Evolutionary conservation across 768 basidiomycete genomes (phyloP), one percentile per base, ranked within the genome.

Genomic region (Mycena floridula): DNA sequence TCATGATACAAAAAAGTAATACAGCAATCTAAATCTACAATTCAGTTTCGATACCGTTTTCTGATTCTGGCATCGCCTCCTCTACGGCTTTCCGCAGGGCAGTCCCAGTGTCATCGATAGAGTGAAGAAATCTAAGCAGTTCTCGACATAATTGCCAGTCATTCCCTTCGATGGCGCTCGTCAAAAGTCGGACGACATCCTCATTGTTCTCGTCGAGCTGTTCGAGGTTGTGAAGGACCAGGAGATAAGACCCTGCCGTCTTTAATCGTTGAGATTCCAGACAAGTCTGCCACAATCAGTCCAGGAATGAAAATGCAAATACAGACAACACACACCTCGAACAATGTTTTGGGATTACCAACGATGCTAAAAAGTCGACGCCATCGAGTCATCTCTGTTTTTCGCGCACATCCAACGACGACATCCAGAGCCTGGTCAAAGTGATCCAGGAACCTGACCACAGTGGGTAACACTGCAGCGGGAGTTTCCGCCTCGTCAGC

Each of bases 361-460:
- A 95, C 93, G 25, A 89, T 74, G 44, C 81, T 80, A 60, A 99
- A 99, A 30, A 99, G 66, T 44, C 84, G 77, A 37, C 77, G 76
- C 96, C 96, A 99, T 41, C 86, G 66, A 4, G 89, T 84, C 58
- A 94, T 77, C 64, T 99, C 96, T 5, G 91, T 97, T 68, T 99
- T 99, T 43, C 96, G 74, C 16, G 96, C 95, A 55, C 95, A 97
- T 5, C 89, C 85, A 8, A 97, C 94, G 11, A 98, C 89, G 6
- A 98, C 93, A 47, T 97, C 92, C 45, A 97, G 65, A 5, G 86
- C 77, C 42, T 79, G 86, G 49, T 94, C 89, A 57, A 98, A 98
- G 59, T 97, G 82, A 56, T 99, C 96, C 51, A 99, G 66, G 56
- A 99, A 97, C 50, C 91, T 88, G 49, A 98, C 73, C 7, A 87